Conservation (phyloP, 192 early-diverging fungal genomes). For the Ramicandelaber brevisporus region DNA sequence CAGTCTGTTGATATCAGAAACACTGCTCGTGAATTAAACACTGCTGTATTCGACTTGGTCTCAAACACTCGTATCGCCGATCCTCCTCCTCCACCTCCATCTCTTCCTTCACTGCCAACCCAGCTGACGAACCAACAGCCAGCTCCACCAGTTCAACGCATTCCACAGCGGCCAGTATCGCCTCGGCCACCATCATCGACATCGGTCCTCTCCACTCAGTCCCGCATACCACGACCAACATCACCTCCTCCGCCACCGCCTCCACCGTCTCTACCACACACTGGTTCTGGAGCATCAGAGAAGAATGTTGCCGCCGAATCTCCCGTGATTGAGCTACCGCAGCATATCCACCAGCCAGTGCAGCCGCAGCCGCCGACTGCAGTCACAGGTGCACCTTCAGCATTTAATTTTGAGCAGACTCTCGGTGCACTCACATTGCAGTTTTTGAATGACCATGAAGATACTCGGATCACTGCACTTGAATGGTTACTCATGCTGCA, state of each 20-base stretch:
- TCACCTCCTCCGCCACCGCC: not conserved
- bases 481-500: slow-evolving; percentile 97
- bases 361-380: too few relatives aligned
- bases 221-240: not conserved
- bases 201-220: not conserved
- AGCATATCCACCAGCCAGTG: too few relatives aligned
- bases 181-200: not conserved
- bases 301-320: too few relatives aligned
- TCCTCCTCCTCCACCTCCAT: not conserved
- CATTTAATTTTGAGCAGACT: slow-evolving; percentile 65
- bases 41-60: slow-evolving; percentile 51
- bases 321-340: too few relatives aligned
- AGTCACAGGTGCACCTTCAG: slow-evolving; percentile 10
- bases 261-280: not conserved
- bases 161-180: not conserved
- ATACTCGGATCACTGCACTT: slow-evolving; percentile 71
- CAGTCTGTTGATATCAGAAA: slow-evolving; percentile 29
- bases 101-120: not conserved
- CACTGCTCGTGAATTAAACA: slow-evolving; percentile 63
- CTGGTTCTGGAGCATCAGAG: too few relatives aligned
- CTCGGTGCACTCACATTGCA: slow-evolving; percentile 53
- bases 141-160: not conserved
- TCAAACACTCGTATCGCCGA: too few relatives aligned
- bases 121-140: not conserved
- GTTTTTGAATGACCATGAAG: slow-evolving; percentile 71